Base-by-base conservation (phyloP, 1,284 basidiomycete genomes). In the Bondarzewia mesenterica region DNA sequence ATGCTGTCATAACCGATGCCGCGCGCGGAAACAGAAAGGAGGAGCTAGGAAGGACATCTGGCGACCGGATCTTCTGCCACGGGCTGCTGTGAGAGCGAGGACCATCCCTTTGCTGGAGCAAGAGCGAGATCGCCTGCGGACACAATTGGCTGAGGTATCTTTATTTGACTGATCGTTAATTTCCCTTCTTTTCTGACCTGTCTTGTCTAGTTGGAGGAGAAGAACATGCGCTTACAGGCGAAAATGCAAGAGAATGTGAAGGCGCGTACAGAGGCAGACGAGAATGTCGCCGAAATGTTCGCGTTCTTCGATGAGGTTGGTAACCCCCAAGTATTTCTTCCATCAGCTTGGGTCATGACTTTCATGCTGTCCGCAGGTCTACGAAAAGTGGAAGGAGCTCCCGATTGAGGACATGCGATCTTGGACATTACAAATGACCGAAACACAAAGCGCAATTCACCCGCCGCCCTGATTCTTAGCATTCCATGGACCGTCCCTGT, bases 1-100 rank as follows among this genome's bases (percentile, higher is more conserved):
- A 89, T 52, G 69, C 71, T 8, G 75, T 85, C 8, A 78, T 88
- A 1, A 77, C 70, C 4, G 84, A 85, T 40, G 85, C 83, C 77
- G 80, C n/a, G 72, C 75, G n/a, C 70, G 80, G 23, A 80, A 79
- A 51, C 67, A 73, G 46, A 62, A 60, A n/a, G 72, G 69, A 7
- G 71, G 71, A 36, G 59, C 61, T 15, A n/a, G 45, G 18, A 73
- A 69, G n/a, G 82, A 86, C 57, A 57, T 73, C 0, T 87, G 84
- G 84, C 73, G 65, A 52, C 74, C 80, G 44, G 68, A 78, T 48
- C 62, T 86, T 16, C 72, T 77, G 44, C 82, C 85, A 1, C 70
- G 68, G 10, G 70, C 68, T 36, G 82, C 80, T n/a, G 74, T 78
- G 20, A 69, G 74, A 42, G 81, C 84, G 2, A 70, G 77, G 46